Conservation (phyloP, 1,139 yeast genomes). For the Sugiyamaella castrensis region DNA sequence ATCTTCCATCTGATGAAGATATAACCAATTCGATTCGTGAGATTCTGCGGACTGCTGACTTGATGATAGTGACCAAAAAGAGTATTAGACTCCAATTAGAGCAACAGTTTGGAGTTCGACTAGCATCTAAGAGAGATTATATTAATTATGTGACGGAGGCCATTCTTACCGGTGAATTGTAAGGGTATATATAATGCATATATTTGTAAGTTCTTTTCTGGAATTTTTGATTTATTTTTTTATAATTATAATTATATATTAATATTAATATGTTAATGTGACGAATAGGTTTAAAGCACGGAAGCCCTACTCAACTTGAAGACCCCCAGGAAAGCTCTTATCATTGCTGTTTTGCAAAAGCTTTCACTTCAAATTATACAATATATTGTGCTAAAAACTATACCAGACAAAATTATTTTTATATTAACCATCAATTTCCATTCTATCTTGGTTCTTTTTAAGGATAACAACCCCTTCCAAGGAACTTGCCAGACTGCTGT, state of each 20-base stretch:
- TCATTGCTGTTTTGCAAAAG: too few relatives aligned
- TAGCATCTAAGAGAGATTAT: slow-evolving; percentile 38
- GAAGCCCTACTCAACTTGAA: too few relatives aligned
- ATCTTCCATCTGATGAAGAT: slow-evolving; percentile 39
- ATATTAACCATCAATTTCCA: slow-evolving; percentile 56
- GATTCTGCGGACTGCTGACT: slow-evolving; percentile 40
- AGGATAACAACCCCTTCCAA: slow-evolving; percentile 92
- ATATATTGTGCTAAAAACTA: slow-evolving; percentile 1
- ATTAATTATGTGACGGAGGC: slow-evolving; percentile 43
- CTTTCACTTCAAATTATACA: too few relatives aligned
- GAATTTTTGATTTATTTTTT: slow-evolving; percentile 1
- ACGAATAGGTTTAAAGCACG: too few relatives aligned
- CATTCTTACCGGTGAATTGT: slow-evolving; percentile 40
- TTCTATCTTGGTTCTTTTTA: slow-evolving; percentile 83
- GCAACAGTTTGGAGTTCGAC: slow-evolving; percentile 36
- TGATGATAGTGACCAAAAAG: slow-evolving; percentile 42
- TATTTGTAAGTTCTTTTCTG: slow-evolving; percentile 4
- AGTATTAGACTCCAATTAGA: slow-evolving; percentile 39
- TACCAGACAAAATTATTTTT: background rate
- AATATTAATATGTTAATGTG: too few relatives aligned
- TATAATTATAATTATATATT: background rate
- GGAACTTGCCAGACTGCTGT: slow-evolving; percentile 73
- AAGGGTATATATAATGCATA: slow-evolving; percentile 9
- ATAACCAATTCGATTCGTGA: slow-evolving; percentile 39
- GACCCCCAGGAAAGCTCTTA: background rate